Conservation (phyloP, 2,329 filamentous ascomycete species). For the Colletotrichum gigasporum region DNA sequence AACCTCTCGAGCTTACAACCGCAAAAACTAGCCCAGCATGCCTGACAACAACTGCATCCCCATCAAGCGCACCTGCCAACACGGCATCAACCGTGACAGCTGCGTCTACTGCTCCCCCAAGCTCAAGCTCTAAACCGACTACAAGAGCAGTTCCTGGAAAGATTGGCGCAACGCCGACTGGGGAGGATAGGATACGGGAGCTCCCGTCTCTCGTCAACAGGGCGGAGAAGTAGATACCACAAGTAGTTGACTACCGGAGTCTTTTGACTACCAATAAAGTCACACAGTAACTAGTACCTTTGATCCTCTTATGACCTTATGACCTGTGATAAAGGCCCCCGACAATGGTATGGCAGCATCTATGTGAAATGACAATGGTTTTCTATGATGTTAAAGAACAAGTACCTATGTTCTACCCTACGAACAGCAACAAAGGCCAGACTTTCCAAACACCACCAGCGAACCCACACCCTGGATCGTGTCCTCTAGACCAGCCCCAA, state of each 20-base stretch:
- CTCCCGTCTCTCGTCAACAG: neutral
- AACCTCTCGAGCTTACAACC: no score
- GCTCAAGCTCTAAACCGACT: neutral
- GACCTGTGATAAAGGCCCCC: no score
- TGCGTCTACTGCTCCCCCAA: constrained; percentile 3
- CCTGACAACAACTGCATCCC: neutral
- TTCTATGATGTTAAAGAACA: neutral
- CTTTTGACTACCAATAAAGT: neutral
- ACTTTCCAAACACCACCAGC: neutral
- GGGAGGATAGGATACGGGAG: neutral
- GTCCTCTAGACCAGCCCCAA: constrained; percentile 12
- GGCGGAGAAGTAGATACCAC: neutral
- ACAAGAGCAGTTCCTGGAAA: neutral
- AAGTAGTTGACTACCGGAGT: neutral
- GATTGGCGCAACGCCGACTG: neutral
- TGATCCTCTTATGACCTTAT: no score
- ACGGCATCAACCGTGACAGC: neutral
- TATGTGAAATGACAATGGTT: neutral
- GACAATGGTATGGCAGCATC: no score
- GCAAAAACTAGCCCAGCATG: neutral
- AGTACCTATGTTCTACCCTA: no score
- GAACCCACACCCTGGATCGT: fast-evolving
- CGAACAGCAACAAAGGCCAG: no score
- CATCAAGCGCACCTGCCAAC: constrained; percentile 2
- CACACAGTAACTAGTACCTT: neutral